A percentile compares a stretch with the other conserved stretches of the same genome.
phyloP scores from a whole-genome alignment of 768 basidiomycete genomes.

The Serendipita sp. region DNA sequence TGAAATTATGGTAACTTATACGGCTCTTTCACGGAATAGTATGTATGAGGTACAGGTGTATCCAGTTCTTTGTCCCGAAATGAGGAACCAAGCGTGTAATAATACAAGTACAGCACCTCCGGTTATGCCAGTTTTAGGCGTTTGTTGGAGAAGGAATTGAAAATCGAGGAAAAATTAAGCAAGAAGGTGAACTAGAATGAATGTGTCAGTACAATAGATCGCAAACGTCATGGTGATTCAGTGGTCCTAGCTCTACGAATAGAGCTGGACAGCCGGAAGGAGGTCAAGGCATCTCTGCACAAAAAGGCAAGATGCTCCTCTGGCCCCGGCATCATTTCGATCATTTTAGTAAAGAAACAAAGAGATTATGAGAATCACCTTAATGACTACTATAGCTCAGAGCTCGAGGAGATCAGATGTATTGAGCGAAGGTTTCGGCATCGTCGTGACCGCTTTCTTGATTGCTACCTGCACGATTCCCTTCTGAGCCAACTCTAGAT shows the following conservation, averaged over 20 bases:
- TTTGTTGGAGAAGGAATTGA: no score
- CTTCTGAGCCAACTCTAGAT: constrained; percentile 21
- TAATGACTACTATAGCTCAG: not conserved
- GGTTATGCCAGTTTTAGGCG: no score
- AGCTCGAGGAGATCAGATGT: not conserved
- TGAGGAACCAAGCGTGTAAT: no score
- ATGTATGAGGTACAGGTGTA: no score
- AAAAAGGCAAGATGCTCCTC: not conserved
- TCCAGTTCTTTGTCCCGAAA: no score
- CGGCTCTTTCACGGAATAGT: no score
- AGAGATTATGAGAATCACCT: not conserved
- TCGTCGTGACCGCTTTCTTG: not conserved
- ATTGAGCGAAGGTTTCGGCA: constrained; percentile 5
- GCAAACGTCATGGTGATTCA: not conserved
- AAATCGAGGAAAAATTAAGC: no score
- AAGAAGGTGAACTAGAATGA: no score
- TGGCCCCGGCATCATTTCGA: constrained; percentile 1
- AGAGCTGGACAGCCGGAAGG: not conserved
- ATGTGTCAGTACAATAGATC: not conserved
- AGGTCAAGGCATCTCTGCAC: not conserved
- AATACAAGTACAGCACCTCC: no score
- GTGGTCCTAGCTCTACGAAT: not conserved
- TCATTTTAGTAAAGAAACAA: not conserved
- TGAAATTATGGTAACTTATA: no score
- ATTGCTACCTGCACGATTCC: constrained; percentile 20